Evolutionary conservation across 495 filamentous ascomycete species (phyloP).

Genomic region (Cladorrhinum samala): DNA sequence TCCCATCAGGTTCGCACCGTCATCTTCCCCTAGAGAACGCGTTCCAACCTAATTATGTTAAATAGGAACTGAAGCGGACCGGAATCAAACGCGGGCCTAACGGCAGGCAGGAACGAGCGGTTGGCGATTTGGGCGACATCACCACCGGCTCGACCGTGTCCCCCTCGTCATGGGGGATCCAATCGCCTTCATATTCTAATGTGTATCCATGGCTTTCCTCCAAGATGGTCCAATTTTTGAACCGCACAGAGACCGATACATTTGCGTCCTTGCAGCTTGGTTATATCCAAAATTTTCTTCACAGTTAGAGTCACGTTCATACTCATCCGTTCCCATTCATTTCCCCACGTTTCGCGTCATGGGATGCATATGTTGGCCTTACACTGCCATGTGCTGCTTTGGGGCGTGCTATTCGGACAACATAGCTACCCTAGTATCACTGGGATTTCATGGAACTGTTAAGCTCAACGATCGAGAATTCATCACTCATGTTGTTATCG

Average conservation of each 20-base stretch:
- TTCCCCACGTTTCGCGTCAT: conserved; percentile 58
- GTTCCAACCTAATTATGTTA: conserved; percentile 53
- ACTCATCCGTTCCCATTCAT: conserved; percentile 62
- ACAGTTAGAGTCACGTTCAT: conserved; percentile 57
- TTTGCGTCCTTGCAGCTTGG: conserved; percentile 49
- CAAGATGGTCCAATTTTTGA: conserved; percentile 50
- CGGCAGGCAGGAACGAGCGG: conserved; percentile 31
- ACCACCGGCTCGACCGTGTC: conserved; percentile 34
- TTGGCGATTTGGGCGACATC: conserved; percentile 36
- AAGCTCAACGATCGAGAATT: conserved; percentile 42
- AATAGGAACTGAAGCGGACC: conserved; percentile 43
- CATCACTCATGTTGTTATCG: conserved; percentile 41
- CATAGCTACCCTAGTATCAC: conserved; percentile 39
- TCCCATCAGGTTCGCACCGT: conserved; percentile 59
- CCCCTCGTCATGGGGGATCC: conserved; percentile 36
- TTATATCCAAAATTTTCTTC: conserved; percentile 57
- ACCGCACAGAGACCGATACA: conserved; percentile 25
- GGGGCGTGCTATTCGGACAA: conserved; percentile 61
- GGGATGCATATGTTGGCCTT: conserved; percentile 53
- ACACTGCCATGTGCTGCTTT: conserved; percentile 57
- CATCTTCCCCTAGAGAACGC: conserved; percentile 47
- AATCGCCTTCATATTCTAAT: conserved; percentile 34
- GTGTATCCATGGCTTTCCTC: conserved; percentile 45
- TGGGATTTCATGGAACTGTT: conserved; percentile 56
- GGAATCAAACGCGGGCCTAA: conserved; percentile 47